Evolutionary conservation across 2,329 filamentous ascomycete genomes (phyloP), one percentile per base, ranked within the genome.

Genomic region (Elsinoe fawcettii): DNA sequence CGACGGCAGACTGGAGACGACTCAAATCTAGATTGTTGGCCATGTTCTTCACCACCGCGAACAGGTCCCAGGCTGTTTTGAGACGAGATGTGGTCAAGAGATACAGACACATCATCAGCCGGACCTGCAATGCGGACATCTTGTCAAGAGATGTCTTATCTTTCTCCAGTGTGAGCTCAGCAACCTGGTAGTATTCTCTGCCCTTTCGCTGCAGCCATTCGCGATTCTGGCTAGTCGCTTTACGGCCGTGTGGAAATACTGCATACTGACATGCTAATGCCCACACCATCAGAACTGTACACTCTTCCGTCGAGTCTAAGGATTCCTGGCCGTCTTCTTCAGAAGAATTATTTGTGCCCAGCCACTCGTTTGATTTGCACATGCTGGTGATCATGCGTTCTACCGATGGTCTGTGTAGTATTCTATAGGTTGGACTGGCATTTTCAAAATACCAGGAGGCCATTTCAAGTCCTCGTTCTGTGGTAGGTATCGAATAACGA

Each of bases 231-330:
- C 43, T 58, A n/a, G 55, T 61, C 49, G 30, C 32, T 34, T 51
- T 36, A 55, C 53, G 49, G 22, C 27, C 51, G n/a, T 39, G 51
- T 5, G 51, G 37, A 18, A 63, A 63, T 11, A 59, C 60, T 30
- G 65, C 61, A 59, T 67, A 66, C 6, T 68, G 46, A 4, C 60
- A 57, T 22, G 66, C 77, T 22, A 80, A 78, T 0, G 80, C 80
- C 61, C 83, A 76, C 1, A 80, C 74, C 65, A 80, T 75, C 36
- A 81, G 74, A 1, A 82, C 66, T 20, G 79, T 62, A 0, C 77
- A 77, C 1, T 74, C 69, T 49, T 71, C 5, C 70, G 18, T n/a
- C 8, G 23, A 39, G 22, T 55, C 51, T n/a, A 37, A 22, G n/a
- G 49, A 34, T 14, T 53, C 49, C 18, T 37, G 9, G 14, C 22